Conservation (phyloP, 345 rosid species). For the Schrenkiella parvula region DNA sequence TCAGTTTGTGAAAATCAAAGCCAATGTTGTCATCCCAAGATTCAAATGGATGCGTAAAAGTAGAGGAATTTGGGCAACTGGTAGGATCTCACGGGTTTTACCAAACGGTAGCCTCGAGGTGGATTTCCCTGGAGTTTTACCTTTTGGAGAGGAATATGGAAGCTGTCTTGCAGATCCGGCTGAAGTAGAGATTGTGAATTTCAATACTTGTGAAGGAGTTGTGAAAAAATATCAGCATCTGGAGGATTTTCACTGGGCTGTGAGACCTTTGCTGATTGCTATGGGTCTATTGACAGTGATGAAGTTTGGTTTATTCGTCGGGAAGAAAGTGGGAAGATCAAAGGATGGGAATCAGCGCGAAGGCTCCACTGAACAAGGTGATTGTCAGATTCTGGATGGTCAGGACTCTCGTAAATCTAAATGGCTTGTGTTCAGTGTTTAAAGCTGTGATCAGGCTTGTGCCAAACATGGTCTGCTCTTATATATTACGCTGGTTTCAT, state of each 20-base stretch:
- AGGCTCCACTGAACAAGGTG: slow-evolving; percentile 14
- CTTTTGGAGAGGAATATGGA: slow-evolving; percentile 47
- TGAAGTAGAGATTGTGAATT: slow-evolving; percentile 73
- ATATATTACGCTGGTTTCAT: background rate
- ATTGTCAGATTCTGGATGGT: slow-evolving; percentile 23
- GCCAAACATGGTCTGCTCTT: background rate
- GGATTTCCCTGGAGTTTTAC: slow-evolving; percentile 67
- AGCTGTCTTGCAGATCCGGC: slow-evolving; percentile 80
- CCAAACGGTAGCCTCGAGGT: slow-evolving; percentile 87
- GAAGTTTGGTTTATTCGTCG: slow-evolving; percentile 52
- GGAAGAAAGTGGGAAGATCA: slow-evolving; percentile 52
- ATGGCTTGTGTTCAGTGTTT: slow-evolving; percentile 32
- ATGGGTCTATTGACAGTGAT: slow-evolving; percentile 61
- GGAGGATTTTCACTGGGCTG: slow-evolving; percentile 93
- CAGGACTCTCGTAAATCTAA: slow-evolving; percentile 22
- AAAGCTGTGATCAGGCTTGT: slow-evolving; percentile 5
- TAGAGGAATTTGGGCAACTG: slow-evolving; percentile 69
- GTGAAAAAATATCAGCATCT: slow-evolving; percentile 77
- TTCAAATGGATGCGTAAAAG: slow-evolving; percentile 76
- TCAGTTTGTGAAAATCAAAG: slow-evolving; percentile 70
- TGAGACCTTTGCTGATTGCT: slow-evolving; percentile 75
- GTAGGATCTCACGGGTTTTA: slow-evolving; percentile 56
- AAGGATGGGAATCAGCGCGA: slow-evolving; percentile 35
- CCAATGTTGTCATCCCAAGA: slow-evolving; percentile 64
- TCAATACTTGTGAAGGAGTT: slow-evolving; percentile 55